Conservation (phyloP, 2,329 filamentous ascomycete genomes). For the Clonostachys solani region DNA sequence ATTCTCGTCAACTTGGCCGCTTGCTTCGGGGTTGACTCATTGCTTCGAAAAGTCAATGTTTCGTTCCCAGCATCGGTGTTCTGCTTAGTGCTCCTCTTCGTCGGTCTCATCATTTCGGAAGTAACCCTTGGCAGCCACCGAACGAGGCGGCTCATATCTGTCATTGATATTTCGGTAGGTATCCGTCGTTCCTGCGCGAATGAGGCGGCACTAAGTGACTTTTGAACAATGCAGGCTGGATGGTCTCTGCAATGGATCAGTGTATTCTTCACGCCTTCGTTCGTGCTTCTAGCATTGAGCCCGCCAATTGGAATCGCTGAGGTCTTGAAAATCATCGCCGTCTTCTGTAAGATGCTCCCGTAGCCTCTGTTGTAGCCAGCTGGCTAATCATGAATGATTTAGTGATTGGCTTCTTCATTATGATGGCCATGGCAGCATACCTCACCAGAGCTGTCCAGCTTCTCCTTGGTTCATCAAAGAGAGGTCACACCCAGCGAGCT, state of each 20-base stretch:
- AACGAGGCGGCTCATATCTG: conserved; percentile 39
- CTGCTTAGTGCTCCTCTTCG: conserved; percentile 50
- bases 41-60: conserved; percentile 39
- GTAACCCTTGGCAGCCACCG: conserved; percentile 38
- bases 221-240: conserved; percentile 32
- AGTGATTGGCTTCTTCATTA: conserved; percentile 52
- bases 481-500: conserved; percentile 42
- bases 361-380: background rate
- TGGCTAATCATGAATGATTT: background rate
- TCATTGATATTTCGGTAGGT: conserved; percentile 50
- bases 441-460: conserved; percentile 49
- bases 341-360: conserved; percentile 42
- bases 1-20: conserved; percentile 31
- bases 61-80: conserved; percentile 58
- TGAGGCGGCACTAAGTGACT: background rate
- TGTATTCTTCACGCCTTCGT: conserved; percentile 54
- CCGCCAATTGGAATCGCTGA: conserved; percentile 47
- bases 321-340: conserved; percentile 53
- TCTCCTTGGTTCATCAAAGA: conserved; percentile 45
- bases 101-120: conserved; percentile 42
- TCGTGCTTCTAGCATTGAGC: conserved; percentile 54
- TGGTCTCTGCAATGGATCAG: conserved; percentile 57
- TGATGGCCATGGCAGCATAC: conserved; percentile 48
- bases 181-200: too few species aligned
- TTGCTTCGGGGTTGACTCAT: conserved; percentile 37